Base-by-base conservation (phyloP, 163 green algal species). In the Chlorella variabilis region DNA sequence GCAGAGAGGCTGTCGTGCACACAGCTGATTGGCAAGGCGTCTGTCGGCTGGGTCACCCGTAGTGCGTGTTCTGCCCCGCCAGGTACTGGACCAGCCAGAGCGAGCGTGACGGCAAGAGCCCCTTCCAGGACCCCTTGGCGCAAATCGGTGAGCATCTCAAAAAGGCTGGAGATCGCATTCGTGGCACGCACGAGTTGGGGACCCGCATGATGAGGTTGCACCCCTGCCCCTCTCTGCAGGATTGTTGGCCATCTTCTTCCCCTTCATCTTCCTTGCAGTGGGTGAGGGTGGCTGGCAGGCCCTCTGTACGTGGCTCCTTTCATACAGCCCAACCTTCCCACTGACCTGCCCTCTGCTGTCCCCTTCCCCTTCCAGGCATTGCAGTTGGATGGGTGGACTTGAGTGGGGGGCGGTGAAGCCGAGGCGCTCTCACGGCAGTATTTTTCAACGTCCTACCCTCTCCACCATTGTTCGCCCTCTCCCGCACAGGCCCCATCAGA, bases 201-300 rank as follows among this genome's bases (percentile, higher is more conserved):
- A n/a, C n/a, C n/a, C n/a, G n/a, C n/a, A n/a, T n/a, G n/a, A n/a
- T n/a, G n/a, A n/a, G n/a, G n/a, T n/a, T n/a, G n/a, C n/a, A n/a
- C 59, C 34, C 15, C 13, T 49, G 5, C 34, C 25, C 20, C 20
- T 71, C 11, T 42, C 31, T 81, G 38, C 91, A 96, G 93, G 93
- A 70, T 78, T 97, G 18, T 34, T 92, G 0, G 89, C 91, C 23
- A 96, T 97, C 78, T 71, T 97, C 36, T 88, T 94, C 45, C 93
- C 93, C 36, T 96, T 97, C 78, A 77, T 94, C 49, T 87, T 97
- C 33, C 79, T 97, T 33, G 70, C 82, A 1, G 71, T 94, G 0
- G 71, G 71, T 78, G 34, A 78, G 49, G 3, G 25, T 8, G 15
- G 67, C 67, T 27, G 41, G 5, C 11, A 42, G 3, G 2, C 13